Evolutionary conservation across 208 protist species (phyloP).

Genomic region (Wallacemonas sp.): DNA sequence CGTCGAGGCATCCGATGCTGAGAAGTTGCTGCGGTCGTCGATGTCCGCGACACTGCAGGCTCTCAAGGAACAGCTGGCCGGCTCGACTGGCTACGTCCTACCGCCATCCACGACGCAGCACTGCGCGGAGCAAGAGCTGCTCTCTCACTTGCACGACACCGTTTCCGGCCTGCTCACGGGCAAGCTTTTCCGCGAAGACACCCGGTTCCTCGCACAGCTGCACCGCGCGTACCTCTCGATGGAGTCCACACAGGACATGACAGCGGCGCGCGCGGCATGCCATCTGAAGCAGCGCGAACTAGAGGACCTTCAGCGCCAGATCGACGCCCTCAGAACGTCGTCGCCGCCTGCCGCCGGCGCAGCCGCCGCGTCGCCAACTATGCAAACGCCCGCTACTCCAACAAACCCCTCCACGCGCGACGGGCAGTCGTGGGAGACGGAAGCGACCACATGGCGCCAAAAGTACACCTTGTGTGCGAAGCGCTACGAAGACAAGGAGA

Average conservation of each 20-base stretch:
- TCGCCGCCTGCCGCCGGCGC: conserved; percentile 20
- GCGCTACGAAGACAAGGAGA: conserved; percentile 66
- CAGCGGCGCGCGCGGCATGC: conserved; percentile 35
- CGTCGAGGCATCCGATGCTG: conserved; percentile 43
- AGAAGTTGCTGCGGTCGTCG: conserved; percentile 43
- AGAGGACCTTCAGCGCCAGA: conserved; percentile 41
- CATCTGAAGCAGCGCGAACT: conserved; percentile 35
- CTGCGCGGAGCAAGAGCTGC: conserved; percentile 58
- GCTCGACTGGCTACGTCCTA: conserved; percentile 72
- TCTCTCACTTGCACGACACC: conserved; percentile 53
- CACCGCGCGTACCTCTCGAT: conserved; percentile 60
- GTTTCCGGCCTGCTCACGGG: conserved; percentile 51
- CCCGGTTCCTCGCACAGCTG: conserved; percentile 67
- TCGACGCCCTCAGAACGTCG: conserved; percentile 40
- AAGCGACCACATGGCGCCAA: conserved; percentile 75
- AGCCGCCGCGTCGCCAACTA: not conserved
- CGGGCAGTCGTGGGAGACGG: conserved; percentile 52
- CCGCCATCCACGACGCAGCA: conserved; percentile 54
- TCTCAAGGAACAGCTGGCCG: conserved; percentile 66
- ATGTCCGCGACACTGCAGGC: conserved; percentile 61
- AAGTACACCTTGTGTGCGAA: conserved; percentile 68
- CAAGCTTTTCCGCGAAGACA: conserved; percentile 79
- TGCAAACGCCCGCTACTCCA: not conserved
- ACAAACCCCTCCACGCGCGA: not conserved
- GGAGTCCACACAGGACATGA: conserved; percentile 53